Conservation (phyloP, 768 basidiomycete species). For the Astraeus odoratus region DNA sequence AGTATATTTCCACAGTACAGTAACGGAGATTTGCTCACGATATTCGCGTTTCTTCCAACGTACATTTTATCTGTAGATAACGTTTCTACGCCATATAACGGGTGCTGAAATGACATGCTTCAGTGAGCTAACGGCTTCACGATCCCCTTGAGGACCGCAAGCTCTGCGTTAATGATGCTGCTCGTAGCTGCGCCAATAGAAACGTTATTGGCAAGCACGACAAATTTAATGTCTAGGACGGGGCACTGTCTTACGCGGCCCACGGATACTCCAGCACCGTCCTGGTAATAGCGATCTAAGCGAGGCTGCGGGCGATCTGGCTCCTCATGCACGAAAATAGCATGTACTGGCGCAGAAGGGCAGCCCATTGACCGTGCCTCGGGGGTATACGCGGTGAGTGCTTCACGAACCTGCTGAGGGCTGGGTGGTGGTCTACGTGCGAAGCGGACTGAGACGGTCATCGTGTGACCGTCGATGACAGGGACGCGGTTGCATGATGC, state of each 20-base stretch:
- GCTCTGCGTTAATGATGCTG: conserved; percentile 93
- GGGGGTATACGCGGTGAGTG: conserved; percentile 64
- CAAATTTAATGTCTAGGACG: conserved; percentile 94
- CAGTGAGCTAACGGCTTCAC: conserved; percentile 15
- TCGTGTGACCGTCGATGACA: conserved; percentile 92
- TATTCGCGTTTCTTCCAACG: conserved; percentile 3
- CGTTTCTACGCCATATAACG: neutral
- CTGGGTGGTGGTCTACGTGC: conserved; percentile 71
- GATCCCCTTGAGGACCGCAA: conserved; percentile 77
- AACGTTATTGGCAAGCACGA: conserved; percentile 89
- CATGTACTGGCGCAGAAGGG: conserved; percentile 79
- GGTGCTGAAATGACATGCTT: neutral
- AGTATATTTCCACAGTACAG: conserved; percentile 6
- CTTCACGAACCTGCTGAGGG: conserved; percentile 82
- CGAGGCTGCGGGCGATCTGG: conserved; percentile 91
- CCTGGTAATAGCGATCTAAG: conserved; percentile 82
- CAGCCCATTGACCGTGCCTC: conserved; percentile 70
- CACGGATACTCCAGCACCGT: conserved; percentile 87
- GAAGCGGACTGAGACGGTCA: conserved; percentile 85
- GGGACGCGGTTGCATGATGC: conserved; percentile 94
- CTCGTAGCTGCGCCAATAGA: conserved; percentile 95
- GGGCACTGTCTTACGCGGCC: conserved; percentile 86
- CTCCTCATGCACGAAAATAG: conserved; percentile 90
- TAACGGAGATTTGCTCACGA: conserved; percentile 6
- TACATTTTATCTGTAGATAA: conserved; percentile 2